Percentiles rank a stretch among this genome's conserved stretches.
Conservation (phyloP, 2,329 filamentous ascomycete species). For the Aspergillus pseudotamarii region DNA sequence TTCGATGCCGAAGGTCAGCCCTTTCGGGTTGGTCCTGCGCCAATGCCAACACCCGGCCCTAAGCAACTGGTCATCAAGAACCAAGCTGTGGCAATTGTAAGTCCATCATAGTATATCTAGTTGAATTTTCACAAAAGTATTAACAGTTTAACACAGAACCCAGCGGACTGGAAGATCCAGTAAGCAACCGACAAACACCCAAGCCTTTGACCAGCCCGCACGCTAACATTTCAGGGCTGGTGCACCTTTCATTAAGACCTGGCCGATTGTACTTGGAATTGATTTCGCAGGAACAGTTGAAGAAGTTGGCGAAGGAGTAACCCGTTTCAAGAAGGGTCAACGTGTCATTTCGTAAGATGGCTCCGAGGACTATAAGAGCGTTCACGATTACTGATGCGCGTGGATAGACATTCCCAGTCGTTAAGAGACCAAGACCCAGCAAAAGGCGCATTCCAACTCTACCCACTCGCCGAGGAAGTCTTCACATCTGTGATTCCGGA, state of each 20-base stretch:
- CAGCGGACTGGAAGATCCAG: conserved; percentile 2
- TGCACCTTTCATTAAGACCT: not conserved
- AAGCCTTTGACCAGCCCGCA: not conserved
- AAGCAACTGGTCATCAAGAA: not conserved
- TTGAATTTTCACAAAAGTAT: not conserved
- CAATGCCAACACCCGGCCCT: not conserved
- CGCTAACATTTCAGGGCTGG: not conserved
- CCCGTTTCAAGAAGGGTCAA: conserved; percentile 3
- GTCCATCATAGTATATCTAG: not conserved
- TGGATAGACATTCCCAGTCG: not conserved
- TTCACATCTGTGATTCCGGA: conserved; percentile 30
- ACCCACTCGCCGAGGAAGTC: conserved; percentile 26
- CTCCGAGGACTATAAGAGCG: not conserved
- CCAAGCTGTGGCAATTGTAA: not conserved
- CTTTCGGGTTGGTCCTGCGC: not conserved
- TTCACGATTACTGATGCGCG: not conserved
- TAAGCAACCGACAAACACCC: not conserved
- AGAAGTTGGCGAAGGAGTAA: conserved; percentile 2
- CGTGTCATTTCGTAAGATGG: not conserved
- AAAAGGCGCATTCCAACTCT: conserved; percentile 31
- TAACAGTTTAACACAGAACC: not conserved
- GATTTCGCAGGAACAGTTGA: conserved; percentile 2
- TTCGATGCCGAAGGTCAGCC: not conserved
- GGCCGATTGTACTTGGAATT: not conserved
- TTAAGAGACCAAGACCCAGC: not conserved